These are phyloP conservation scores for Podospora tetraspora DNA, from an alignment of 495 filamentous ascomycete species.

Conservation along the genomic window DNA sequence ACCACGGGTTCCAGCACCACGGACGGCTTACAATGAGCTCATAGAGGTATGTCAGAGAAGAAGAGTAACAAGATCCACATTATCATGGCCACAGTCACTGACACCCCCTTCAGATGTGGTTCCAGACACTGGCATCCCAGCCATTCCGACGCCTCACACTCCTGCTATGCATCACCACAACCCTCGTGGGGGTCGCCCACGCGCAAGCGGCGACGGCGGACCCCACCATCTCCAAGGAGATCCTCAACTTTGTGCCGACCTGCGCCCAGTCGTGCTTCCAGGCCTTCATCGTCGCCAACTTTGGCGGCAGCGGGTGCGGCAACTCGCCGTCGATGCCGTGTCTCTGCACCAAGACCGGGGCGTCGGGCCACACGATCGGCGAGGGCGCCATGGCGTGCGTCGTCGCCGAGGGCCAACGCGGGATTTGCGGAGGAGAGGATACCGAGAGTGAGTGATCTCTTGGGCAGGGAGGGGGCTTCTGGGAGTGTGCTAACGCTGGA, in stretches of 20 bases:
- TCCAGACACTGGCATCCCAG: constrained; percentile 42
- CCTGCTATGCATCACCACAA: constrained; percentile 30
- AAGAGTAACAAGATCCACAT: background rate
- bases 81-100: background rate
- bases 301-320: constrained; percentile 46
- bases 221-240: constrained; percentile 37
- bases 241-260: constrained; percentile 50
- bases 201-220: constrained; percentile 9
- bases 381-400: constrained; percentile 64
- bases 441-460: constrained; percentile 30
- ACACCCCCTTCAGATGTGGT: constrained; percentile 32
- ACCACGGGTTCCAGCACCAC: background rate
- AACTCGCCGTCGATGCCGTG: constrained; percentile 50
- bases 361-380: constrained; percentile 61
- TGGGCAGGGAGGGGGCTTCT: background rate
- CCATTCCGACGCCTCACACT: constrained; percentile 30
- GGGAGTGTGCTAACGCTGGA: constrained; percentile 19
- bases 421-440: constrained; percentile 35
- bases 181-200: constrained; percentile 22
- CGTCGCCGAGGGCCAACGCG: constrained; percentile 39
- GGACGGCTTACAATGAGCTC: constrained; percentile 1
- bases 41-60: background rate
- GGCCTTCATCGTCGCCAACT: constrained; percentile 57
- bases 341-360: constrained; percentile 56
- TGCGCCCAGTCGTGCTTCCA: constrained; percentile 60